These are phyloP conservation scores for Parascedosporium putredinis DNA, from an alignment of 2,329 filamentous ascomycete genomes.

Conservation along the genomic window DNA sequence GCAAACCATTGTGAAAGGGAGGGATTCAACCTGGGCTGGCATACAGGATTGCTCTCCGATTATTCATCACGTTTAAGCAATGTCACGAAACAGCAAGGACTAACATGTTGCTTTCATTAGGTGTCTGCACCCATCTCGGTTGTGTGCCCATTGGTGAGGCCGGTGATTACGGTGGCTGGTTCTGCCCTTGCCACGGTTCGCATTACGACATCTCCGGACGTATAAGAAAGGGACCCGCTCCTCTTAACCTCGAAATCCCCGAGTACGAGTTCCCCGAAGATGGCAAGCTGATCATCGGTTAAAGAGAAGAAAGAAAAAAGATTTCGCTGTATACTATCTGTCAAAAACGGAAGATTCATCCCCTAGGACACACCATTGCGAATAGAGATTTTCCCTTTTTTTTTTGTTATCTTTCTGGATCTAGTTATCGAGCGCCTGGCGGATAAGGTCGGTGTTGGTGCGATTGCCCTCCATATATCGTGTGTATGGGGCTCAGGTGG, in stretches of 20 bases:
- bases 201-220: constrained; percentile 99
- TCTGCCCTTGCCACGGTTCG: constrained; percentile 99
- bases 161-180: constrained; percentile 97
- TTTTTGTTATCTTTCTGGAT: not conserved
- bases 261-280: constrained; percentile 89
- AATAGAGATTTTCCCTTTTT: constrained; percentile 7
- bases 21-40: no score
- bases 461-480: not conserved
- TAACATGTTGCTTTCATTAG: constrained; percentile 29
- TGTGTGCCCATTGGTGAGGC: constrained; percentile 99
- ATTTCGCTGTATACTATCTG: constrained; percentile 1
- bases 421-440: not conserved
- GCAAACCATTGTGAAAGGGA: no score
- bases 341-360: constrained; percentile 3
- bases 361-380: constrained; percentile 1
- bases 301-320: constrained; percentile 35
- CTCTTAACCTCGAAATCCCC: constrained; percentile 94
- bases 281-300: constrained; percentile 84
- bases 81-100: no score
- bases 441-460: not conserved
- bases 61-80: no score
- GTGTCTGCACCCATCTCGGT: constrained; percentile 97
- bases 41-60: no score
- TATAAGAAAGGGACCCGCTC: constrained; percentile 93
- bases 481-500: not conserved